Base-by-base conservation (phyloP, 2,329 filamentous ascomycete genomes). In the Grosmannia huntii region DNA sequence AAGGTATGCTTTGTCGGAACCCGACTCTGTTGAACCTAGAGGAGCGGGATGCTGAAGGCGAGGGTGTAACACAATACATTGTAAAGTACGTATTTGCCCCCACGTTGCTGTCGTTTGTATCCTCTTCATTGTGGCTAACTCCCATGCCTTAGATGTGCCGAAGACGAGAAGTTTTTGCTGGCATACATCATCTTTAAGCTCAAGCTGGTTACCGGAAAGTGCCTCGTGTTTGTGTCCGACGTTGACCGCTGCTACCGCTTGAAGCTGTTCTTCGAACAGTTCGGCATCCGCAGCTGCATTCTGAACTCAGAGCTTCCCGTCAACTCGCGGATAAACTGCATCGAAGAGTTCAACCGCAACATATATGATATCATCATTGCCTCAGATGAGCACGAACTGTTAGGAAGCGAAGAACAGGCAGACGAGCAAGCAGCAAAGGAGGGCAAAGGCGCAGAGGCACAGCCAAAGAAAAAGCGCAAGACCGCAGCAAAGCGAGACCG, bases 291-390 rank as follows among this genome's bases (percentile, higher is more conserved):
- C 69, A 92, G 89, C 66, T 95, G 89, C 71, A 89, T 96, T 31
- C 75, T 99, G 48, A 99, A 99, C 73, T 94, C 90, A 1, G 92
- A 99, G 68, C 74, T 99, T 41, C 94, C 94, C 0, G 85, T 97
- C 63, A 96, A 96, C 67, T 94, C 89, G 1, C 81, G 94, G 60
- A 84, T 96, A 46, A 92, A 99, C 68, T 90, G 96, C 2, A 92
- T 99, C 3, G 88, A 97, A 66, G 90, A 97, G 70, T 99, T 99
- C 74, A 99, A 97, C 75, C 88, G 89, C 72, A 89, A 89, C 57
- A 85, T 97, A 7, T 99, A 99, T 77, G 92, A 99, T 66, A 96
- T 97, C 62, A 91, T 99, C 64, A 96, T 99, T 66, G 94, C 94
- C 0, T 91, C 90, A 0, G 94, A 99, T 53, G 70, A 71, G 63